Evolutionary conservation across 83 land plant genomes (phyloP), one percentile per base, ranked within the genome.

Genomic region (Isoetes engelmannii): DNA sequence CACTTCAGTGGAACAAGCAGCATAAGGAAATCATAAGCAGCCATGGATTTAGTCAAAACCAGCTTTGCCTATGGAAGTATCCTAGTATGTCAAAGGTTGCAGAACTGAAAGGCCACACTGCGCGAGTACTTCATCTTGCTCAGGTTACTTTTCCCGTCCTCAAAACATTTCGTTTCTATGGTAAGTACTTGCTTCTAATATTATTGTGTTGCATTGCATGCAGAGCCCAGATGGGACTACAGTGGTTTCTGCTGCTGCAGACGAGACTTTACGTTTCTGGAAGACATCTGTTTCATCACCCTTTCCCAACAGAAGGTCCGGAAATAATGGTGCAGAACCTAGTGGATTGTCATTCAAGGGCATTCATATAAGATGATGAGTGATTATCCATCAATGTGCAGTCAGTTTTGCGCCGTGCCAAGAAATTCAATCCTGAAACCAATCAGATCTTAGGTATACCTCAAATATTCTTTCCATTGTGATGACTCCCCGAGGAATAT

Each of bases 141-240:
- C 90, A 86, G 87, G 92, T 86, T 15, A 71, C 44, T 43, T 4
- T 12, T 41, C 41, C 65, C 2, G 13, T 9, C 20, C 5, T 41
- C 9, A 5, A 15, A 18, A 18, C 46, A 48, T 17, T 19, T 13
- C 47, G 67, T 5, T 51, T 10, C 54, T 12, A 51, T 12, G 15
- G 54, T 15, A 51, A 51, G n/a, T 1, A 51, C 54, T 12, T 15
- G n/a, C 15, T 45, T 7, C 21, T 60, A 47, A 43, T 7, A 41
- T 5, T 7, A 41, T 5, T 44, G 15, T 61, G 7, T 47, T 20
- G 28, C 45, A 43, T 62, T 41, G 54, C 28, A 44, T 72, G 67
- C 79, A 88, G 92, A 88, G 85, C 67, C 92, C 92, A 18, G 90
- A 86, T 78, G 92, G 92, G n/a, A 61, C 61, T 48, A 89, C 85